Conservation (phyloP, 139 green algal species). For the Diplosphaera chodatii region DNA sequence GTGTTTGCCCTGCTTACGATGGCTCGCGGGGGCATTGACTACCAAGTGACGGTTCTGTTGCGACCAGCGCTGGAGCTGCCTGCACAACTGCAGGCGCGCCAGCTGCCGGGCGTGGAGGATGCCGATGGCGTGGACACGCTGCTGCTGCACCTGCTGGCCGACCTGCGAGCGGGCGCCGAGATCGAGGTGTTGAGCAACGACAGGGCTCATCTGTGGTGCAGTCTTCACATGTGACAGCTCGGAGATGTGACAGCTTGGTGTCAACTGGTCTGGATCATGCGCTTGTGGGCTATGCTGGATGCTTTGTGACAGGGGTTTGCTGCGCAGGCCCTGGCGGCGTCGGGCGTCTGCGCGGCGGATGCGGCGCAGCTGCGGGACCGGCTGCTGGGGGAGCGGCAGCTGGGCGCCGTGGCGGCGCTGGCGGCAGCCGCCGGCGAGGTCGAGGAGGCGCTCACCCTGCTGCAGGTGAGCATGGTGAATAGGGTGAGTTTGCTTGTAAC, state of each 20-base stretch:
- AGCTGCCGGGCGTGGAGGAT: constrained; percentile 16
- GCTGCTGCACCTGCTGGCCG: constrained; percentile 49
- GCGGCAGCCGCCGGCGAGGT: constrained; percentile 11
- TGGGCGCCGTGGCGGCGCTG: constrained; percentile 38
- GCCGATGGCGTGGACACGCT: constrained; percentile 57
- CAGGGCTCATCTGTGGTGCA: too few species aligned
- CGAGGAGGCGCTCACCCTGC: constrained; percentile 24
- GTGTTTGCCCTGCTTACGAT: too few species aligned
- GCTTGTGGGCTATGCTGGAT: too few species aligned
- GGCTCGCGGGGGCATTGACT: too few species aligned
- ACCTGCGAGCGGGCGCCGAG: constrained; percentile 17
- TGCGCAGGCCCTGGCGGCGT: constrained; percentile 11
- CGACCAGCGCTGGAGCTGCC: too few species aligned
- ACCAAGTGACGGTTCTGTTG: too few species aligned
- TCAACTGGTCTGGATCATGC: too few species aligned
- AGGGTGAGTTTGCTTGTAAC: too few species aligned
- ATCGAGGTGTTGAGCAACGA: constrained; percentile 11
- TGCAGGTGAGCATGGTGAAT: constrained; percentile 24
- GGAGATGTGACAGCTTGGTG: too few species aligned
- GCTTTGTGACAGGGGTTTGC: too few species aligned
- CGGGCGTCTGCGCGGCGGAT: constrained; percentile 16
- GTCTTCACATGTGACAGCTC: too few species aligned
- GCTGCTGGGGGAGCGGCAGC: constrained; percentile 7
- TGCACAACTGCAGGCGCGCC: constrained; percentile 30
- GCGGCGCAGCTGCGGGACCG: neutral